Conservation (phyloP, 306 rosid species). For the Hylodesmum podocarpum region DNA sequence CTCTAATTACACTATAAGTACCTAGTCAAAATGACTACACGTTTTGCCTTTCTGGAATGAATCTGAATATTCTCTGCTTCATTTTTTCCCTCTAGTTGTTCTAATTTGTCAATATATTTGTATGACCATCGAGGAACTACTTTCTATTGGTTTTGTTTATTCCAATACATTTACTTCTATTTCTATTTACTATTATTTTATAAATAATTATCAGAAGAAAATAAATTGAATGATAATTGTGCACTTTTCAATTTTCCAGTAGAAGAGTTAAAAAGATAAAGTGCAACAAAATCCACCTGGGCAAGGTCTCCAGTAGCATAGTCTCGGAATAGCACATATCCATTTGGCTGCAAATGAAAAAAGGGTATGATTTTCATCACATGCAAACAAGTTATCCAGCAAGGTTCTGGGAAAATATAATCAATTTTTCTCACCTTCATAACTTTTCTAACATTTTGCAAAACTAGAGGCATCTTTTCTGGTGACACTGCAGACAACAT, state of each 20-base stretch:
- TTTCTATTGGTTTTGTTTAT: not conserved
- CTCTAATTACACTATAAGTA: not conserved
- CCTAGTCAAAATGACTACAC: not conserved
- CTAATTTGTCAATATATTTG: not conserved
- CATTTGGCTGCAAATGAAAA: constrained; percentile 64
- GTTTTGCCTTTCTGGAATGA: not conserved
- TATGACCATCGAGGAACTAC: not conserved
- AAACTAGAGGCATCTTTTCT: constrained; percentile 77
- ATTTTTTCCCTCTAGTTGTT: not conserved
- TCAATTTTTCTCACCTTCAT: constrained; percentile 54
- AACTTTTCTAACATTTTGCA: constrained; percentile 76
- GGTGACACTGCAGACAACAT: constrained; percentile 97
- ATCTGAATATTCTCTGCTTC: not conserved
- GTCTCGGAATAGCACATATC: constrained; percentile 77
- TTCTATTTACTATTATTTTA: not conserved
- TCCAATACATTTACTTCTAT: not conserved
- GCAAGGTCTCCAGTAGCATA: constrained; percentile 97
- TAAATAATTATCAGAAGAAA: constrained; percentile 29
- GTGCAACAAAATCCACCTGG: constrained; percentile 60
- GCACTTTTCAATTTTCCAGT: not conserved
- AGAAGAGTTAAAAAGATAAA: constrained; percentile 9
- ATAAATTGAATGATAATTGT: not conserved
- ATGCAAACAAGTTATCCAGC: constrained; percentile 16
- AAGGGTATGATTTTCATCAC: constrained; percentile 25
- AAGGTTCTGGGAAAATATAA: constrained; percentile 17